phyloP scores from a whole-genome alignment of 768 basidiomycete species.

The Pulveroboletus sp. region DNA sequence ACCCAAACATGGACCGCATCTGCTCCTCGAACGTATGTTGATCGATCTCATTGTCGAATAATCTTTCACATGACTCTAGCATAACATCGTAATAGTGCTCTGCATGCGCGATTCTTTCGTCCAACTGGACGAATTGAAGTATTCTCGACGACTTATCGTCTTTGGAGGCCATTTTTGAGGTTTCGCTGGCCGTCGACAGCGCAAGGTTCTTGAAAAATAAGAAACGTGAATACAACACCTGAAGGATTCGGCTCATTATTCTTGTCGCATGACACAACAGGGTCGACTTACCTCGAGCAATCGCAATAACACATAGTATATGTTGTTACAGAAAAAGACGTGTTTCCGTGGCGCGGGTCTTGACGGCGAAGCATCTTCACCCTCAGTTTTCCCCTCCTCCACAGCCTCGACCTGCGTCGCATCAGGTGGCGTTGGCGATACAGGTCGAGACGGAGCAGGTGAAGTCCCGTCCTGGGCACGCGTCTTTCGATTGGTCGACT shows the following conservation, averaged over 20 bases:
- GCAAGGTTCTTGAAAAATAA: conserved; percentile 73
- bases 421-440: conserved; percentile 55
- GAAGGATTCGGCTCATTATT: conserved; percentile 1
- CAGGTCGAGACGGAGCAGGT: conserved; percentile 54
- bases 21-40: conserved; percentile 85
- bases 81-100: conserved; percentile 78
- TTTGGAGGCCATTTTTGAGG: conserved; percentile 18
- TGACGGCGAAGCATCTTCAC: conserved; percentile 18
- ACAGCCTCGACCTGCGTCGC: conserved; percentile 31
- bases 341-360: conserved; percentile 40
- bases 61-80: conserved; percentile 79
- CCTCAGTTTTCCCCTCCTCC: conserved; percentile 26
- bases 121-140: conserved; percentile 26
- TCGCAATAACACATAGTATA: conserved; percentile 81
- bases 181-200: conserved; percentile 37
- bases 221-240: conserved; percentile 83
- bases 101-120: conserved; percentile 40
- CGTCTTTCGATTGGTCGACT: conserved; percentile 58
- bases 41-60: conserved; percentile 93
- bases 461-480: conserved; percentile 49
- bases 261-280: not conserved
- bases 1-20: conserved; percentile 82
- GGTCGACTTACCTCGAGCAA: conserved; percentile 70
- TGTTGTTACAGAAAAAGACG: conserved; percentile 85
- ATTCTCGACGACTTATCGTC: conserved; percentile 29